phyloP scores from a whole-genome alignment of 169 alveolate species.

The Plasmodium fragile region DNA sequence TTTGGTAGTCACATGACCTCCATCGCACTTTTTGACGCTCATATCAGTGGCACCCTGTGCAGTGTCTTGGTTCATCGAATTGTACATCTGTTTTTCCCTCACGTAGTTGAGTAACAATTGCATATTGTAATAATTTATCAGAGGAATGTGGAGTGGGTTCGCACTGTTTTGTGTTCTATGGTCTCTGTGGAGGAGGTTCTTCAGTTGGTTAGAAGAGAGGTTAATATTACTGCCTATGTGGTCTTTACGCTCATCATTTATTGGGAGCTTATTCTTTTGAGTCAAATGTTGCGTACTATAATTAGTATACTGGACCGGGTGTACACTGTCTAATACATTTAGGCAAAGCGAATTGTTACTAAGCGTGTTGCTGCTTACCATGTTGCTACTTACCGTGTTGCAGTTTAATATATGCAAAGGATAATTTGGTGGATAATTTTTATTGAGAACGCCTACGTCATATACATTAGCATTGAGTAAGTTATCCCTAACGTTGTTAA shows the following conservation, averaged over 20 bases:
- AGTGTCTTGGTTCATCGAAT: conserved; percentile 11
- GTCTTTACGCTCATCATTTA: neutral
- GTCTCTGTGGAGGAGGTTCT: conserved; percentile 13
- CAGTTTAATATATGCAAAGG: neutral
- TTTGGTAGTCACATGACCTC: neutral
- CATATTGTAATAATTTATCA: conserved; percentile 44
- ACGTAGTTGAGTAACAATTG: conserved; percentile 31
- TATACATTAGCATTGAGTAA: neutral
- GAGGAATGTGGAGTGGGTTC: neutral
- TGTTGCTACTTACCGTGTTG: neutral
- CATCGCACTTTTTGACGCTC: neutral
- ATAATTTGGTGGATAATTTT: neutral
- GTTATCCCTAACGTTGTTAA: neutral
- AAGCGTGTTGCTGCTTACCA: neutral
- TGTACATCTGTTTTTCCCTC: conserved; percentile 19
- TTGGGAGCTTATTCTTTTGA: neutral
- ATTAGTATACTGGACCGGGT: neutral
- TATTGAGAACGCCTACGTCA: neutral
- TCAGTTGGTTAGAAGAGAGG: neutral
- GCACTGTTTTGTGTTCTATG: neutral
- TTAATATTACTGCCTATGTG: neutral
- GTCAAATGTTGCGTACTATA: neutral
- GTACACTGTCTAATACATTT: conserved; percentile 6
- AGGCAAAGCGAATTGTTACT: conserved; percentile 3
- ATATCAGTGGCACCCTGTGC: neutral